Base-by-base conservation (phyloP, 371 early-diverging fungal genomes). In the Mucor plumbeus region DNA sequence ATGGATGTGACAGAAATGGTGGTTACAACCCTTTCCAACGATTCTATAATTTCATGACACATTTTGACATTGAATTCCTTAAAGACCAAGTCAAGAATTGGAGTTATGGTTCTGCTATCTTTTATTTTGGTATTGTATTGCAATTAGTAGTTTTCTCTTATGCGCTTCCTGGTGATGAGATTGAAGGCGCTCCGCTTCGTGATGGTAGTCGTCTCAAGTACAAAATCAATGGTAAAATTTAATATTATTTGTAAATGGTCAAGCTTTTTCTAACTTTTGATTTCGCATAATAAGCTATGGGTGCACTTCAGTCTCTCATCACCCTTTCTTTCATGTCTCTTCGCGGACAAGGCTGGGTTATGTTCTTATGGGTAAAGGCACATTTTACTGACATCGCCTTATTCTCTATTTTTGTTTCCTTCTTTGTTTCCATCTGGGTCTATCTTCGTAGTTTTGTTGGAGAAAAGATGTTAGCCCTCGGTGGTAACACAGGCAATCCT, bases 401-500 rank as follows among this genome's bases (percentile, higher is more conserved):
- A 2, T 88, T 94, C 1, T 82, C 92, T 15, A 39, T 88, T n/a
- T 58, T 90, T 4, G 84, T 93, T 62, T 80, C 94, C 3, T 85
- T 85, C 43, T 54, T 79, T 9, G 80, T 90, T 34, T 84, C 96
- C 7, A 41, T 88, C 36, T 78, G 76, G 56, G 89, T 96, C 33
- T 97, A 97, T 71, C 54, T 87, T 10, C 70, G 67, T 54, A 96
- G 96, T 60, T 95, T 95, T 83, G 71, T 88, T 40, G 81, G 83
- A 31, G 60, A 84, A 63, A 79, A 78, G 39, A 76, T 98, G 64
- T 79, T 97, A 35, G 88, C 97, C 0, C 73, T 87, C 8, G 94
- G 94, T 26, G 98, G 97, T n/a, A 96, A 97, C 83, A 91, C 94
- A 13, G 95, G 95, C 44, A 92, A 92, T 81, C 72, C 82, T 13